A percentile compares a stretch with the other conserved stretches of the same genome.
phyloP scores from a whole-genome alignment of 257 asterid genomes.

The Petunia axillaris region DNA sequence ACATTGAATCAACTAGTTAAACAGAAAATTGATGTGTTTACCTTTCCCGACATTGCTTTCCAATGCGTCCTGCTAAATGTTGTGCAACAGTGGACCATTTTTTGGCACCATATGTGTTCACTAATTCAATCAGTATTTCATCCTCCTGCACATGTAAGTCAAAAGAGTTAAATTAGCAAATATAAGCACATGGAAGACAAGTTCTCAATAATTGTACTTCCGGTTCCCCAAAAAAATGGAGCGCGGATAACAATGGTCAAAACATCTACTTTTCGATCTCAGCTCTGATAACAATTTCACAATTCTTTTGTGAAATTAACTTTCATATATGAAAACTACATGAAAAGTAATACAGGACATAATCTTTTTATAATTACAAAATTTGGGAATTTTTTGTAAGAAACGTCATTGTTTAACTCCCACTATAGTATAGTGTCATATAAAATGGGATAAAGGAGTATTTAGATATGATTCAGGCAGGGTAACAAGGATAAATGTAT shows the following conservation, averaged over 20 bases:
- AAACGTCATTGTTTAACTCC: neutral
- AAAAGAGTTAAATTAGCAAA: slow-evolving; percentile 24
- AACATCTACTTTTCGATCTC: slow-evolving; percentile 1
- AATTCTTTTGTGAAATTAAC: neutral
- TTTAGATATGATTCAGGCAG: neutral
- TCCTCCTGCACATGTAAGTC: slow-evolving; percentile 64
- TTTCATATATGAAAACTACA: neutral
- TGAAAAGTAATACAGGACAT: neutral
- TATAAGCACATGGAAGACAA: slow-evolving; percentile 16
- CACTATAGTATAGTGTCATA: slow-evolving; percentile 5
- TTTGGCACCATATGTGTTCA: slow-evolving; percentile 74
- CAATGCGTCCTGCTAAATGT: slow-evolving; percentile 95
- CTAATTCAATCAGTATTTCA: slow-evolving; percentile 69
- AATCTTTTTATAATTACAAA: neutral
- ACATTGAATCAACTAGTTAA: neutral
- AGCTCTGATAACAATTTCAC: neutral
- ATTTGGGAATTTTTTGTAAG: neutral
- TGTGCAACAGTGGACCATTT: slow-evolving; percentile 97
- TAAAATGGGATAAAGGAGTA: neutral
- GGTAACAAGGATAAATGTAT: neutral
- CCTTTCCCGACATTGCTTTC: slow-evolving; percentile 99
- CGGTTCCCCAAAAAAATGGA: neutral
- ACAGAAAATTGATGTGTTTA: slow-evolving; percentile 25
- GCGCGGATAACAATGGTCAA: neutral
- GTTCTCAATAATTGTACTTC: slow-evolving; percentile 1